These are phyloP conservation scores for Hanseniaspora opuntiae DNA, from an alignment of 805 yeast genomes.

Conservation along the genomic window DNA sequence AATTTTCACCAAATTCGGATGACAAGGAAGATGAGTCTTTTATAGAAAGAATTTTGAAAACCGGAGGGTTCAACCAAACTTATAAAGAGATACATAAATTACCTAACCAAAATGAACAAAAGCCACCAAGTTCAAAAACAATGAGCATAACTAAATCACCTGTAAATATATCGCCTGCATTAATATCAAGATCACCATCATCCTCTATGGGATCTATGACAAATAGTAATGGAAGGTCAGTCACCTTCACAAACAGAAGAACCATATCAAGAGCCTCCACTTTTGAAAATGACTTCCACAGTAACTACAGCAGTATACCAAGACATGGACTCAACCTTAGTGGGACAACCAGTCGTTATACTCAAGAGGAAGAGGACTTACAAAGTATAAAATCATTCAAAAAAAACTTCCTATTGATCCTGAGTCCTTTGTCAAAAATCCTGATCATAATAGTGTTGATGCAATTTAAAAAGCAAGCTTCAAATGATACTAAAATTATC, in stretches of 20 bases:
- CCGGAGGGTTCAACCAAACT: constrained; percentile 8
- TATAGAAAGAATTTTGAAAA: neutral
- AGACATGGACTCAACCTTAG: neutral
- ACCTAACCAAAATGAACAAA: neutral
- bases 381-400: neutral
- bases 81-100: constrained; percentile 1
- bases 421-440: constrained; percentile 1
- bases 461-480: neutral
- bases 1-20: neutral
- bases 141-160: neutral
- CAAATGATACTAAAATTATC: neutral
- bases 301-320: neutral
- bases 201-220: neutral
- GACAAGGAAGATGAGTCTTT: neutral
- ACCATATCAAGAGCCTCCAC: neutral
- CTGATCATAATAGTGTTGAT: neutral
- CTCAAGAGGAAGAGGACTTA: neutral
- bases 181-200: neutral
- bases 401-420: neutral
- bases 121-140: neutral
- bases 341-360: neutral
- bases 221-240: neutral
- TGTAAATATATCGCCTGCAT: neutral
- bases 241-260: neutral
- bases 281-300: neutral